phyloP scores from a whole-genome alignment of 2,329 filamentous ascomycete genomes.

The Neonectria hederae region DNA sequence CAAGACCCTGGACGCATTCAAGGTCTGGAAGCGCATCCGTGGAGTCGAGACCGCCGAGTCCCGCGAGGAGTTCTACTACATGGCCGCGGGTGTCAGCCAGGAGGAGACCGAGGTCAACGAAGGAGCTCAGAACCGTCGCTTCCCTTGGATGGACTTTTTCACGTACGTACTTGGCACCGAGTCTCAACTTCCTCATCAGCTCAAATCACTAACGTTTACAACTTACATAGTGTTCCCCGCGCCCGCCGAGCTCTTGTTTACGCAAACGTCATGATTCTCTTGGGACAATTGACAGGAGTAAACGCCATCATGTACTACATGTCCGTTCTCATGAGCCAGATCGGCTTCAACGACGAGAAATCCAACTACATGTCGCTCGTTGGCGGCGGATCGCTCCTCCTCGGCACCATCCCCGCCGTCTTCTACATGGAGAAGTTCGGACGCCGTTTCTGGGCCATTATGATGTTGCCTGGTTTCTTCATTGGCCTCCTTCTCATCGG shows the following conservation, averaged over 20 bases:
- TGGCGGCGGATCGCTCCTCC: conserved; percentile 71
- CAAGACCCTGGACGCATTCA: conserved; percentile 55
- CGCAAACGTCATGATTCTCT: conserved; percentile 74
- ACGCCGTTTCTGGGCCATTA: conserved; percentile 78
- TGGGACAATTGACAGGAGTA: conserved; percentile 69
- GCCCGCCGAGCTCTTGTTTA: conserved; percentile 73
- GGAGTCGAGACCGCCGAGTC: conserved; percentile 65
- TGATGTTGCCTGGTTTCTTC: conserved; percentile 77
- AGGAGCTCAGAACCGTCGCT: conserved; percentile 62
- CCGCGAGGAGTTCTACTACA: conserved; percentile 76
- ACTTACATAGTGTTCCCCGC: conserved; percentile 60
- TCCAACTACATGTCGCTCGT: conserved; percentile 80
- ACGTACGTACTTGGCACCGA: conserved; percentile 57
- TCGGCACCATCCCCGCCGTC: conserved; percentile 74
- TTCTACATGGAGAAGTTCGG: conserved; percentile 78
- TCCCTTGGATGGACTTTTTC: conserved; percentile 79
- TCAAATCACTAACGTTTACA: background rate
- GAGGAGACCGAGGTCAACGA: conserved; percentile 64
- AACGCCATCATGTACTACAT: conserved; percentile 80
- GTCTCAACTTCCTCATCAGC: background rate
- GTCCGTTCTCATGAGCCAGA: conserved; percentile 71
- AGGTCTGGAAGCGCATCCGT: conserved; percentile 78
- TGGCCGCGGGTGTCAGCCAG: conserved; percentile 69
- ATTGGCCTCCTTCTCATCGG: conserved; percentile 74
- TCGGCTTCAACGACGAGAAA: conserved; percentile 70